Evolutionary conservation across 2,329 filamentous ascomycete genomes (phyloP).

Genomic region (Colletotrichum liaoningense): DNA sequence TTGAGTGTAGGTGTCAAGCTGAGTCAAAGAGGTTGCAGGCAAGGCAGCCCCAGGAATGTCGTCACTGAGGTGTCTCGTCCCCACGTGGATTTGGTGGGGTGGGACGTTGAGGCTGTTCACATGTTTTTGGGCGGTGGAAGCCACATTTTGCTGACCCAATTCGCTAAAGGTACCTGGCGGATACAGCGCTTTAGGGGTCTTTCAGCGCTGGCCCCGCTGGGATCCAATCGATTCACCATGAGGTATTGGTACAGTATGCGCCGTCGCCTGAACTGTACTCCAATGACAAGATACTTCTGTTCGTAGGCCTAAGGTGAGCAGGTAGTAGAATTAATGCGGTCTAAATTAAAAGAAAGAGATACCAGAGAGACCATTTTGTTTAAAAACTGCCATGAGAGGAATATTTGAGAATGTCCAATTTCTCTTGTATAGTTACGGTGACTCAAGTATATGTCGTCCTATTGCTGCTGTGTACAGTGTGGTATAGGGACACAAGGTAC

Average conservation of each 20-base stretch:
- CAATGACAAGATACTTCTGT: conserved; percentile 50
- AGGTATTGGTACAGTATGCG: conserved; percentile 69
- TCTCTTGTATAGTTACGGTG: no score
- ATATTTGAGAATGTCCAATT: no score
- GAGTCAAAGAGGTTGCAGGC: background rate
- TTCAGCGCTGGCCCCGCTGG: background rate
- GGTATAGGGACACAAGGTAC: no score
- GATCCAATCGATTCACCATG: background rate
- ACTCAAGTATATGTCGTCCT: no score
- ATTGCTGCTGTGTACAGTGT: no score
- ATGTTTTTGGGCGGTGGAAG: conserved; percentile 14
- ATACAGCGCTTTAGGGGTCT: background rate
- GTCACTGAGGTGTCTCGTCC: conserved; percentile 20
- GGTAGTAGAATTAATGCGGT: no score
- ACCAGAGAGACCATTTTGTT: no score
- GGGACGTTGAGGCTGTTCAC: conserved; percentile 30
- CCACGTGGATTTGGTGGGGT: conserved; percentile 17
- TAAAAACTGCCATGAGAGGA: no score
- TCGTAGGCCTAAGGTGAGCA: no score
- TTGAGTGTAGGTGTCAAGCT: background rate
- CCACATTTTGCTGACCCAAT: background rate
- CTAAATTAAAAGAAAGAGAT: no score
- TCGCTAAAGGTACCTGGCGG: no score
- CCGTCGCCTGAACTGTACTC: conserved; percentile 68
- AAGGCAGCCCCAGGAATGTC: conserved; percentile 17